A percentile compares a stretch with the other conserved stretches of the same genome.
phyloP scores from a whole-genome alignment of 2,329 filamentous ascomycete species.

The Colletotrichum cordylinicola region DNA sequence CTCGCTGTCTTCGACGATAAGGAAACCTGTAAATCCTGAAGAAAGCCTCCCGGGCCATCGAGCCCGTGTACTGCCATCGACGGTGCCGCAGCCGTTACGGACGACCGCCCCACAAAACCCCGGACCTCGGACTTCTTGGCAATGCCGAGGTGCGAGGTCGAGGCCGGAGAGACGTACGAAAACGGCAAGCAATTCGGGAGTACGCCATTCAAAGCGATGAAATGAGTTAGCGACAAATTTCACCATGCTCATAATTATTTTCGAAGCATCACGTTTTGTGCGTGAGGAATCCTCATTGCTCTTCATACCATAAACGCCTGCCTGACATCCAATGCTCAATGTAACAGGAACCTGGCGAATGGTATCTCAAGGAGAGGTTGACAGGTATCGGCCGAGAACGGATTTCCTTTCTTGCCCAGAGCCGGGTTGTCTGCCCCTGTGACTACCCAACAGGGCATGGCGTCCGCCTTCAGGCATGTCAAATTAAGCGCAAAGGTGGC shows the following conservation, averaged over 20 bases:
- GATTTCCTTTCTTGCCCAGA: not conserved
- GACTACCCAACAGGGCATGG: not conserved
- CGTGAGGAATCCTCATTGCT: too few relatives aligned
- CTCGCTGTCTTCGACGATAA: too few relatives aligned
- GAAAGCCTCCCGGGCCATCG: too few relatives aligned
- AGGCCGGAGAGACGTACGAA: not conserved
- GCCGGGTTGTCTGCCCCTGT: not conserved
- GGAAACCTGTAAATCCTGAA: too few relatives aligned
- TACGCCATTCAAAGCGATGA: not conserved
- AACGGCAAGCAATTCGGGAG: not conserved
- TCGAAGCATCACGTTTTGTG: fast-evolving
- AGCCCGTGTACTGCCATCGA: not conserved
- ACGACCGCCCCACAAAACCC: not conserved
- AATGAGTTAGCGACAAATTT: fast-evolving
- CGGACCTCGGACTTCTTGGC: conserved; percentile 23
- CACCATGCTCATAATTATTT: fast-evolving
- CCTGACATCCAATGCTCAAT: fast-evolving
- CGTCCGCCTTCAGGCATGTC: not conserved
- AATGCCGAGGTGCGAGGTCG: conserved; percentile 5
- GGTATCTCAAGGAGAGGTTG: not conserved
- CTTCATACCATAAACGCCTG: not conserved
- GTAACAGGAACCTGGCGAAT: not conserved
- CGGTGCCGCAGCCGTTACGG: not conserved
- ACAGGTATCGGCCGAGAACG: not conserved
- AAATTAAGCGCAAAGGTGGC: not conserved